A percentile compares a stretch with the other conserved stretches of the same genome.
These are phyloP conservation scores for Serendipita indica DNA, from an alignment of 768 basidiomycete species.

Conservation along the genomic window DNA sequence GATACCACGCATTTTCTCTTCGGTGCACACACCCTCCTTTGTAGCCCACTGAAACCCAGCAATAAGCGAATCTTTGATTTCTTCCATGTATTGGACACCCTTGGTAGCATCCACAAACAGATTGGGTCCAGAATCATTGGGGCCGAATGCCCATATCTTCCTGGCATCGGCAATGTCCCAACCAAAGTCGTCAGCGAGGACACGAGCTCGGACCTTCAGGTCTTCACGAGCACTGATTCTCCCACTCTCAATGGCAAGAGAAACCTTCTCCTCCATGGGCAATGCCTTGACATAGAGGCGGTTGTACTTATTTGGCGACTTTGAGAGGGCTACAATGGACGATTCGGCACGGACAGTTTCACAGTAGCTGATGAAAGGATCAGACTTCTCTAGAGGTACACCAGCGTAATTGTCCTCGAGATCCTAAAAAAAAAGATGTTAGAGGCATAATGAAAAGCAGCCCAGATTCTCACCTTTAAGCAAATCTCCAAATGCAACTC, in stretches of 20 bases:
- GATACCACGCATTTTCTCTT: constrained; percentile 99
- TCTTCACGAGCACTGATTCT: constrained; percentile 84
- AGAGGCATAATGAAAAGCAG: not conserved
- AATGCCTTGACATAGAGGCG: constrained; percentile 87
- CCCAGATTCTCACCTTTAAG: constrained; percentile 69
- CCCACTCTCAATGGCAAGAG: constrained; percentile 81
- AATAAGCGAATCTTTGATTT: constrained; percentile 99
- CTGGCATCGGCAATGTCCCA: constrained; percentile 99
- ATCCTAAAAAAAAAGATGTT: constrained; percentile 40
- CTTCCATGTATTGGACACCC: constrained; percentile 97
- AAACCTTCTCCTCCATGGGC: constrained; percentile 88
- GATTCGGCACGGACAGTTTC: constrained; percentile 97
- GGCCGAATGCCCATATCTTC: constrained; percentile 99
- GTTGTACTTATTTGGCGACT: constrained; percentile 99
- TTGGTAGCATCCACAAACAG: constrained; percentile 95
- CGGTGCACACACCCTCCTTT: constrained; percentile 91
- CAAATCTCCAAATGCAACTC: constrained; percentile 99
- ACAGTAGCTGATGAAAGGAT: constrained; percentile 93
- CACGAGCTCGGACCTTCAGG: constrained; percentile 90
- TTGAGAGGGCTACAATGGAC: constrained; percentile 88
- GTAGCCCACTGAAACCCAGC: constrained; percentile 99
- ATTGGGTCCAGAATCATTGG: constrained; percentile 94
- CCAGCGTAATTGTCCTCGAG: constrained; percentile 99
- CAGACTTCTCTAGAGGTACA: constrained; percentile 95
- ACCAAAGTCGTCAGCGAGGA: constrained; percentile 88